phyloP scores from a whole-genome alignment of 2,329 filamentous ascomycete genomes.

The Huntiella bhutanensis region DNA sequence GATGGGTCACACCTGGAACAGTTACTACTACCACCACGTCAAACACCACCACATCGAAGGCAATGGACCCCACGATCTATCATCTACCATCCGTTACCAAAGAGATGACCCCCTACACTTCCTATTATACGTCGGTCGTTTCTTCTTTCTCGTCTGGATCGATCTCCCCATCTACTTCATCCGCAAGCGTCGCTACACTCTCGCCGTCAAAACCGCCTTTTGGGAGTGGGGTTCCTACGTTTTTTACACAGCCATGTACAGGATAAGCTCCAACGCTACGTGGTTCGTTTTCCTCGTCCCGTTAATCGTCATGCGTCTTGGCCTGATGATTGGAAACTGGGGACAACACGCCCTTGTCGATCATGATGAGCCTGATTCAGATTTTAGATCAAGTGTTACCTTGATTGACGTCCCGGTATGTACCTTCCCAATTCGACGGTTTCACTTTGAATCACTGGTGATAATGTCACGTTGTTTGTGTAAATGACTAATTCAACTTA shows the following conservation, averaged over 20 bases:
- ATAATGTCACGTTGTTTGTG: not conserved
- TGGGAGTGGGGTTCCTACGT: slow-evolving; percentile 43
- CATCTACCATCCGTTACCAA: slow-evolving; percentile 58
- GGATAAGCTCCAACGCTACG: slow-evolving; percentile 34
- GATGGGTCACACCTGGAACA: slow-evolving; percentile 72
- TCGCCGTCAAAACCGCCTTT: slow-evolving; percentile 35
- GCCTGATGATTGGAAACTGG: slow-evolving; percentile 70
- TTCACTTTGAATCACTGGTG: not conserved
- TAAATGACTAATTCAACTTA: slow-evolving; percentile 18
- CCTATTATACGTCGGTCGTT: slow-evolving; percentile 52
- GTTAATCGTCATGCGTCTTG: slow-evolving; percentile 44
- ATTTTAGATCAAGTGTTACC: slow-evolving; percentile 63
- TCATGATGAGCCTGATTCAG: slow-evolving; percentile 52
- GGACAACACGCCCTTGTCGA: slow-evolving; percentile 71
- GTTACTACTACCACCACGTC: slow-evolving; percentile 70
- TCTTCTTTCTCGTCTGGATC: slow-evolving; percentile 55
- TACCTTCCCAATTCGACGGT: slow-evolving; percentile 8
- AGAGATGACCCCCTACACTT: slow-evolving; percentile 50
- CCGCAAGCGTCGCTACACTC: slow-evolving; percentile 34
- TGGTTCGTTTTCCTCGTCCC: slow-evolving; percentile 49
- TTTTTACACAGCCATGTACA: slow-evolving; percentile 31
- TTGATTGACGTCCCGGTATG: slow-evolving; percentile 59
- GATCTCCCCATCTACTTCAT: slow-evolving; percentile 60
- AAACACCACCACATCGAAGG: slow-evolving; percentile 54
- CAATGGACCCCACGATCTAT: slow-evolving; percentile 24